Evolutionary conservation across 768 basidiomycete species (phyloP), one percentile per base, ranked within the genome.

Genomic region (Heimioporus sp.): DNA sequence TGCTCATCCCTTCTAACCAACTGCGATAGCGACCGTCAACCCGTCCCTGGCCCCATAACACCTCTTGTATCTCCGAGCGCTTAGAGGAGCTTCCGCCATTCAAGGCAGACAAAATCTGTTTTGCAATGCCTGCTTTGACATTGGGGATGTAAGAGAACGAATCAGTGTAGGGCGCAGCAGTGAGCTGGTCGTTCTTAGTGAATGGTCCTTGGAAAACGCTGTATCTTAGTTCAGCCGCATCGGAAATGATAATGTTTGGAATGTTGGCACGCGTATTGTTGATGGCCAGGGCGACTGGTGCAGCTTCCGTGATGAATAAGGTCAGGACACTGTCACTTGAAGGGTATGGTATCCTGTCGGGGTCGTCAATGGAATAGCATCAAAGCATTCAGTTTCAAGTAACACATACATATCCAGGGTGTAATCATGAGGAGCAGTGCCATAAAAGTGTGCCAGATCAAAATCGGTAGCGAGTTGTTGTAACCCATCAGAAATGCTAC

Each of bases 161-260:
- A 61, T 91, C 82, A 0, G 71, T 66, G 63, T 87, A 93, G 0
- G 91, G 88, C 8, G 80, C 83, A 1, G 80, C 80, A 1, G 87
- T 87, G 41, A 92, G 77, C 58, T 90, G 84, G 65, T 93, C 90
- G 64, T 92, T 88, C 65, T 82, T 82, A 31, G 85, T 86, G 70
- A 93, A 92, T 2, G 81, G 61, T 2, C 90, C 90, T 1, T 75
- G 57, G 61, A 81, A 83, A 45, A 91, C 65, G 58, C 86, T 79
- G 68, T 82, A 90, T 45, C 88, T 81, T 60, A 82, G 73, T 11
- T 76, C 80, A 10, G 80, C 86, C 2, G 85, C 78, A 68, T 87
- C 85, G 49, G 74, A 70, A 51, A 90, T 80, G 65, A 87, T 79
- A 57, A 88, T 72, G 55, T 77, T 83, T 31, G 87, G 83, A 45